These are phyloP conservation scores for Ganoderma resinaceum DNA, from an alignment of 1,284 basidiomycete species.

Conservation along the genomic window DNA sequence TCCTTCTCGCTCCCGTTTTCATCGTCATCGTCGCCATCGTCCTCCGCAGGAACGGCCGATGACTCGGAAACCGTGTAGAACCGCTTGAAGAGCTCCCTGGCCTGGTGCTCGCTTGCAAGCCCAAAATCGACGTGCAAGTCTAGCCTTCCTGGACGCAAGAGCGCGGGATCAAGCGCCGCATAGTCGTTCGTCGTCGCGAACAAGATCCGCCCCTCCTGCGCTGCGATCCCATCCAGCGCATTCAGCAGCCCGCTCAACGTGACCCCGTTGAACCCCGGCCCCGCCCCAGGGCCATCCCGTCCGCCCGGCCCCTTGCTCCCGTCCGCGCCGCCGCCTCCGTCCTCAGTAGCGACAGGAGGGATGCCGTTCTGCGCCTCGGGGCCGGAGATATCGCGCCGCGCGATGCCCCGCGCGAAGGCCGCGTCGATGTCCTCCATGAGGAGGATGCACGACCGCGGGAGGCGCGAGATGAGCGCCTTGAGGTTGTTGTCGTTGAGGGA, in stretches of 20 bases:
- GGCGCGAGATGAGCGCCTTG: constrained; percentile 62
- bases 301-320: not conserved
- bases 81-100: constrained; percentile 63
- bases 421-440: constrained; percentile 87
- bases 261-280: constrained; percentile 46
- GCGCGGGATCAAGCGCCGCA: constrained; percentile 69
- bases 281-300: constrained; percentile 12
- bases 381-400: constrained; percentile 48
- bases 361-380: constrained; percentile 20
- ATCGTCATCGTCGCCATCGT: constrained; percentile 25
- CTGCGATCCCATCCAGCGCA: constrained; percentile 77
- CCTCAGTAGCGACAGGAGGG: not conserved
- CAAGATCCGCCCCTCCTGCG: constrained; percentile 78
- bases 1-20: constrained; percentile 20
- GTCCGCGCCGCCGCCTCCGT: not conserved
- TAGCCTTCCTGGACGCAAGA: constrained; percentile 79
- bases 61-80: constrained; percentile 53
- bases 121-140: constrained; percentile 81
- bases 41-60: constrained; percentile 1
- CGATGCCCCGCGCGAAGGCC: constrained; percentile 64
- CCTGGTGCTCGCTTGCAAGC: constrained; percentile 71
- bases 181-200: constrained; percentile 83
- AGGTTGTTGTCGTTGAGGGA: constrained; percentile 74
- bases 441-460: constrained; percentile 74
- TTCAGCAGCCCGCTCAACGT: constrained; percentile 80